Evolutionary conservation across 176 grass and related monocot species (phyloP), one percentile per base, ranked within the genome.

Genomic region (Bolboschoenus planiculmis): DNA sequence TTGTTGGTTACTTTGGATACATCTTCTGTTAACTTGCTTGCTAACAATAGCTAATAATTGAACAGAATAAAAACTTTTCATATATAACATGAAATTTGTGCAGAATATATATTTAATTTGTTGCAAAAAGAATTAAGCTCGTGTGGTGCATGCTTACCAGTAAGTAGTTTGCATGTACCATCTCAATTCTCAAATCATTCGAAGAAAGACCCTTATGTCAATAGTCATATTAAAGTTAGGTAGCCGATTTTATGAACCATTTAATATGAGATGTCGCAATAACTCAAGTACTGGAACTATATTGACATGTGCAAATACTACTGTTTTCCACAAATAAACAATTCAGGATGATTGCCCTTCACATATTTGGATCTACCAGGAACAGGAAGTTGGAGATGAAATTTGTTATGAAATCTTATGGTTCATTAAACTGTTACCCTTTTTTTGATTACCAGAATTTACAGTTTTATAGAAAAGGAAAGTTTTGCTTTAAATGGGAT

Each of bases 11-110:
- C 21, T 80, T 80, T 60, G 54, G 55, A 42, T 27, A 46, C 59
- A 63, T 82, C 59, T 82, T 30, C 33, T 82, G 79, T 82, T 82
- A 33, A 63, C 51, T 30, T 10, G 79, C 10, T 47, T 10, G 79
- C 10, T 47, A 65, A 81, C 35, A 58, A 40, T 0, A 82, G 39
- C 80, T 21, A 65, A 82, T 82, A 82, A 82, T 82, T 82, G 58
- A 82, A 82, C 47, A 16, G 78, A 21, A 61, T 8, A 59, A 26
- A 80, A n/a, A 16, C n/a, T n/a, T 42, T 61, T n/a, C 55, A 29
- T 27, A 9, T 35, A 43, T 61, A 9, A 78, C 74, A 78, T 78
- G 74, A 54, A 62, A 30, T 35, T 50, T 82, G 30, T 65, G 80
- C 23, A 61, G 11, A 47, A 47, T 8, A 47, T 8, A 0, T 47